Base-by-base conservation (phyloP, 2,329 filamentous ascomycete genomes). In the Cercospora sojina region DNA sequence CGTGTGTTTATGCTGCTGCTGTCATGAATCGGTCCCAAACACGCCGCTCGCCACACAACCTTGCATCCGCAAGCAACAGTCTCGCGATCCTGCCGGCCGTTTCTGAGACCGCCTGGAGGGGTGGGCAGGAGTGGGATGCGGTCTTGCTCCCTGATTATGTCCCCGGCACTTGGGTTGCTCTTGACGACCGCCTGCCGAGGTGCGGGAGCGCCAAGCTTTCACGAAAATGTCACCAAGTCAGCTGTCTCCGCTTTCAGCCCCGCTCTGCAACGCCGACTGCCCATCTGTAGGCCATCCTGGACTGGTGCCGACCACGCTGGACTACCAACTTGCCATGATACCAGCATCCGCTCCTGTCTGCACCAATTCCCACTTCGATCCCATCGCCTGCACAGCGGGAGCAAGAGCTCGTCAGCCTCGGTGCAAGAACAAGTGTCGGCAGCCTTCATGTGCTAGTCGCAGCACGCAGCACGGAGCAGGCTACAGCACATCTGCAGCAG, bases 31-130 rank as follows among this genome's bases (percentile, higher is more conserved):
- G n/a, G 47, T 38, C 32, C n/a, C 12, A 35, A 56, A 32, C 47
- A 23, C 49, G 7, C 49, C 49, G 31, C 13, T 16, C 5, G 47
- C 43, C 5, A 16, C 27, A 13, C 27, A 53, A 29, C 10, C 18
- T 29, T 25, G 23, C 60, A 32, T 10, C 13, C 16, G 23, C 16
- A 6, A 12, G 49, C 13, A 18, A 23, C 20, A 47, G 35, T 55
- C 23, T 63, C 32, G 43, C 32, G 60, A 56, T 41, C 60, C 35
- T 56, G 49, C 60, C 60, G 60, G 25, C 60, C 60, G 60, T 63
- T 27, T 56, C 31, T 27, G 60, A 41, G 60, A 31, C 60, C 60
- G 60, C 60, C 13, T 47, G 27, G 18, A 35, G 27, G 18, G 27
- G 16, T 18, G 53, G 29, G 53, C 53, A 35, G 35, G 53, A 35